phyloP scores from a whole-genome alignment of 225 moss, liverwort and hornwort species.

The Physcomitrellopsis africana region DNA sequence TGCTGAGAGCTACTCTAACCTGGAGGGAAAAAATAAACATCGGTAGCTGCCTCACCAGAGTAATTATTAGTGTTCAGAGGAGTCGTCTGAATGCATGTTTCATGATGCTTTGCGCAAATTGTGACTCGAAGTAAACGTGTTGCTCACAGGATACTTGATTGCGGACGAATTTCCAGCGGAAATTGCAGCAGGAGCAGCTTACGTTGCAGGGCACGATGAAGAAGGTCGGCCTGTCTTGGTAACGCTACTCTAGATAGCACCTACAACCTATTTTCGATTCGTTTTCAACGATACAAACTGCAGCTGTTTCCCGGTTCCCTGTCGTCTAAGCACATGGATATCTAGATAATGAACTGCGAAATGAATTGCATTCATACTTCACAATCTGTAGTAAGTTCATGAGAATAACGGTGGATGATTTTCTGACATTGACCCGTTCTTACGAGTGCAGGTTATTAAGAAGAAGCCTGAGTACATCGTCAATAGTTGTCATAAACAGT shows the following conservation, averaged over 20 bases:
- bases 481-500: slow-evolving; percentile 87
- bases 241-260: slow-evolving; percentile 6
- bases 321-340: not conserved
- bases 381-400: not conserved
- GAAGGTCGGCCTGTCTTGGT: slow-evolving; percentile 92
- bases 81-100: not conserved
- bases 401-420: not conserved
- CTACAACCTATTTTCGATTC: too few species aligned
- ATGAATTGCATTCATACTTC: not conserved
- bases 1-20: slow-evolving; percentile 73
- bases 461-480: slow-evolving; percentile 77
- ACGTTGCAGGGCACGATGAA: slow-evolving; percentile 83
- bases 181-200: slow-evolving; percentile 85
- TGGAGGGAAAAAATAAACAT: slow-evolving; percentile 88
- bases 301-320: not conserved
- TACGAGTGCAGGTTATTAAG: slow-evolving; percentile 71
- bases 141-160: slow-evolving; percentile 72
- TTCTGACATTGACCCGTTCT: slow-evolving; percentile 13
- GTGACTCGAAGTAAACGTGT: not conserved
- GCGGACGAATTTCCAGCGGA: slow-evolving; percentile 97
- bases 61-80: not conserved
- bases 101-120: not conserved
- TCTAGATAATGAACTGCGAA: not conserved
- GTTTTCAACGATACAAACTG: too few species aligned
- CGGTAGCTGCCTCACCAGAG: slow-evolving; percentile 47